Evolutionary conservation across 2,329 filamentous ascomycete genomes (phyloP), one percentile per base, ranked within the genome.

Genomic region (Hymenoscyphus repandus): DNA sequence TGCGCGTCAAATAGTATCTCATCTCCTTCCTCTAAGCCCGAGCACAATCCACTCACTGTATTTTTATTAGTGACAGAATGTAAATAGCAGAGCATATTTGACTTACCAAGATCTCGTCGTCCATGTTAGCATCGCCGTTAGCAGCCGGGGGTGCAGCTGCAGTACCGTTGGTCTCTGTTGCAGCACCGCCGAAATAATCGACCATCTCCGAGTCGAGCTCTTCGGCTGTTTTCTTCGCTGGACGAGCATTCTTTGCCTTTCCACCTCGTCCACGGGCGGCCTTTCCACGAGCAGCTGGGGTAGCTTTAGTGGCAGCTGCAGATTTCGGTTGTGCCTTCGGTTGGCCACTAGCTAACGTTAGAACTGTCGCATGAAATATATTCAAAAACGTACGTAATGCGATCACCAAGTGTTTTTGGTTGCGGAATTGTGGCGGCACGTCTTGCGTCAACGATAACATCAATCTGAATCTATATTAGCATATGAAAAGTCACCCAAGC

Each of bases 141-240:
- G 62, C 47, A 46, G 56, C 55, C 15, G 58, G 60, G n/a, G 54
- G 55, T 30, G 58, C 61, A 30, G 55, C 50, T n/a, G 51, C 58
- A 40, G 55, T 52, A 33, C 56, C 51, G 37, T 72, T 71, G 55
- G 73, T 72, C 58, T 74, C 74, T 47, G 71, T 72, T 47, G 70
- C 72, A 4, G 22, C 22, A 27, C 22, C 22, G 58, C 72, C 66
- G 68, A 95, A 97, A 74, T 99, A 99, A 70, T 97, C 93, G 17
- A 83, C 85, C 93, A 99, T 99, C 70, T 99, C 93, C 4, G 89
- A 90, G 69, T 99, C 93, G 22, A 99, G 83, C 74, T 99, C 91
- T 68, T 96, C 92, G 1, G 86, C 83, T 0, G 90, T 95, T 87
- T 97, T 97, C 74, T 95, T 76, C 64, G 83, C 73, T 60, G 86